These are phyloP conservation scores for Plantago ovata DNA, from an alignment of 257 asterid genomes.

Conservation along the genomic window DNA sequence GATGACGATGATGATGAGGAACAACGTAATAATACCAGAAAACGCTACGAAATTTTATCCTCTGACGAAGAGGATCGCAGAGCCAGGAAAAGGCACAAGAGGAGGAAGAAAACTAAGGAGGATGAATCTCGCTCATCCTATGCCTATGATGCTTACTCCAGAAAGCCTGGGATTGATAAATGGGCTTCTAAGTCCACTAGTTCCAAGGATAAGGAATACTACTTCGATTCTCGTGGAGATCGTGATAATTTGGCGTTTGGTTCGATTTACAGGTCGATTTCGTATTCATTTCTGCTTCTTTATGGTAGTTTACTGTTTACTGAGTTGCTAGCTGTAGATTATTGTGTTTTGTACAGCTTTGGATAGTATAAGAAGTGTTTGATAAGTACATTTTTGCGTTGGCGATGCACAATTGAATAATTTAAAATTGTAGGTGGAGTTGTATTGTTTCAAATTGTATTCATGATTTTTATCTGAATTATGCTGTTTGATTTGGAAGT, in stretches of 20 bases:
- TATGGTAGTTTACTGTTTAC: conserved; percentile 6
- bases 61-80: conserved; percentile 42
- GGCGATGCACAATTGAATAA: no score
- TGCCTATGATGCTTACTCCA: conserved; percentile 43
- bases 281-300: not conserved
- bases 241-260: conserved; percentile 87
- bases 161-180: conserved; percentile 55
- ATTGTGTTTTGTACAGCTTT: not conserved
- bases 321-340: not conserved
- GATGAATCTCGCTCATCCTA: conserved; percentile 29
- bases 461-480: no score
- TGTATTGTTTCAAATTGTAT: not conserved
- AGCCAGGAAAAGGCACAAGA: conserved; percentile 41
- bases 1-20: conserved; percentile 35
- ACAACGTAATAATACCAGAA: conserved; percentile 14
- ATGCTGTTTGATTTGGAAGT: no score
- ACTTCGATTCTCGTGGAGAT: conserved; percentile 93
- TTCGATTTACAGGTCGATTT: conserved; percentile 58
- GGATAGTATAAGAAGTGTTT: not conserved
- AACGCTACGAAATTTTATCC: conserved; percentile 52
- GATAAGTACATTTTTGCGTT: no score
- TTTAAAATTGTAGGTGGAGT: no score
- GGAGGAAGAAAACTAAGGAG: conserved; percentile 38
- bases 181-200: conserved; percentile 57
- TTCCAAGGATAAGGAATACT: conserved; percentile 54